Percentiles rank a stretch among this genome's conserved stretches.
These are phyloP conservation scores for Candida gorgasii DNA, from an alignment of 805 yeast genomes.

Conservation along the genomic window DNA sequence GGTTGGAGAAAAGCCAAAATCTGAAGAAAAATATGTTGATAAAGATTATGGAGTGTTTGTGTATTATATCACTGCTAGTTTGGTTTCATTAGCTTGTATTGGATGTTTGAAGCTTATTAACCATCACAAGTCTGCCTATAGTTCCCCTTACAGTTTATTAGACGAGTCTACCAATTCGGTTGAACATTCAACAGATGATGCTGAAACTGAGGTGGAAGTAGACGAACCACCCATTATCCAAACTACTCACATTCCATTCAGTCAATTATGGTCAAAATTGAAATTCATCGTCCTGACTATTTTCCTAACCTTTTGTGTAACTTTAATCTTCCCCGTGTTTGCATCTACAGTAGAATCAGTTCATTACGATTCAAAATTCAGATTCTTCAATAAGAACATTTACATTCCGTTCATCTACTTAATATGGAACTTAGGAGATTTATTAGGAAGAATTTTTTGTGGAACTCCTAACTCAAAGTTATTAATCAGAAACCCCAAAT, in stretches of 20 bases:
- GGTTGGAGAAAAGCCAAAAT: conserved; percentile 34
- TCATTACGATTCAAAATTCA: conserved; percentile 27
- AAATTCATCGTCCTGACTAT: conserved; percentile 67
- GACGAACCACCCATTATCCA: conserved; percentile 10
- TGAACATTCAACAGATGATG: too few species aligned
- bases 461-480: conserved; percentile 44
- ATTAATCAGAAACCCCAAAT: conserved; percentile 41
- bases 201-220: too few species aligned
- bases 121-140: conserved; percentile 25
- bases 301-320: conserved; percentile 68
- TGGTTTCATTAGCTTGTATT: conserved; percentile 46
- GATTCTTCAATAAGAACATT: conserved; percentile 48
- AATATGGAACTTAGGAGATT: conserved; percentile 89
- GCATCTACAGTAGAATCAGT: conserved; percentile 68
- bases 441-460: conserved; percentile 73
- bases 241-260: conserved; percentile 51
- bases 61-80: conserved; percentile 54
- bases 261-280: conserved; percentile 60
- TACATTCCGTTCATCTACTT: conserved; percentile 76
- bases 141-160: too few species aligned
- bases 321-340: conserved; percentile 86
- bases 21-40: conserved; percentile 22
- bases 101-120: conserved; percentile 37
- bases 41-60: conserved; percentile 43
- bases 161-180: too few species aligned